Evolutionary conservation across 495 filamentous ascomycete species (phyloP).

Genomic region (Aspergillus funiculosus): DNA sequence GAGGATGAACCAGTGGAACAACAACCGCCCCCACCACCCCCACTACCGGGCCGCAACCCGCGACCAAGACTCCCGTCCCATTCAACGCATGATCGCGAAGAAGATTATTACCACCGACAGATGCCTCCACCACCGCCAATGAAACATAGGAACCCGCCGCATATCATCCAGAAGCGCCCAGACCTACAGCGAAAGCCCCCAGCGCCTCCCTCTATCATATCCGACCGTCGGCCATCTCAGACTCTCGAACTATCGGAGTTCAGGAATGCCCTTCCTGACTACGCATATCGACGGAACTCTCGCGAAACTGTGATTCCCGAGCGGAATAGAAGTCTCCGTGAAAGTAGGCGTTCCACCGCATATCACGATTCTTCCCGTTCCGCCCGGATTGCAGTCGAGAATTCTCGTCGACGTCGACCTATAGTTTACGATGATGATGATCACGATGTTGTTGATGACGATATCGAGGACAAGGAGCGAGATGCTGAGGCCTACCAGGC

Average conservation of each 20-base stretch:
- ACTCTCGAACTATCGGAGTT: conserved; percentile 34
- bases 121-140: conserved; percentile 44
- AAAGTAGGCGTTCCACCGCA: conserved; percentile 22
- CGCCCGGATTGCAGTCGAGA: conserved; percentile 31
- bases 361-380: conserved; percentile 32
- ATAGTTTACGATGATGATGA: conserved; percentile 29
- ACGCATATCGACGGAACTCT: conserved; percentile 25
- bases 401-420: conserved; percentile 29
- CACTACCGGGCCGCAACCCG: conserved; percentile 19
- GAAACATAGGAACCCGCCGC: conserved; percentile 26
- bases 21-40: conserved; percentile 12
- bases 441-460: conserved; percentile 20
- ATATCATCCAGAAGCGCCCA: conserved; percentile 36
- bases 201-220: conserved; percentile 22
- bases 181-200: conserved; percentile 28
- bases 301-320: conserved; percentile 30
- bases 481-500: conserved; percentile 40
- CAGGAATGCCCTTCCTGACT: conserved; percentile 29
- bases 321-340: conserved; percentile 32
- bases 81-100: conserved; percentile 27
- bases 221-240: conserved; percentile 30
- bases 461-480: conserved; percentile 31
- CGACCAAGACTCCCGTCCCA: conserved; percentile 23
- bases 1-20: conserved; percentile 29
- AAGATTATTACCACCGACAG: conserved; percentile 37